Percentiles rank a stretch among this genome's conserved stretches.
Evolutionary conservation across 2,329 filamentous ascomycete genomes (phyloP).

Genomic region (Fusarium sterilihyphosum): DNA sequence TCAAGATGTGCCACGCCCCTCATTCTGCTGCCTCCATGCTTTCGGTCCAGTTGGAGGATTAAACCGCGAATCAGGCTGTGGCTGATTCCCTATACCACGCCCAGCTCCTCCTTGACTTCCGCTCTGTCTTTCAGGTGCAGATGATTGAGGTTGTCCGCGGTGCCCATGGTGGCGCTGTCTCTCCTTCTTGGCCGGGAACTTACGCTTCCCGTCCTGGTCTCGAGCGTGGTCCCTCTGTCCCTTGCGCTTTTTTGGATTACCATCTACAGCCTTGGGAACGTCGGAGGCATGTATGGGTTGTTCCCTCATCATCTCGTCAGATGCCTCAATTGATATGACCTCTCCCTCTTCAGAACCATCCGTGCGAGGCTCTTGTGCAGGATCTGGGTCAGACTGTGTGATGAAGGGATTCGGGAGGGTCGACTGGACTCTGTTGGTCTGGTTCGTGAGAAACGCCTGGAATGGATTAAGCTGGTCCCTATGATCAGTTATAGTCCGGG

Average conservation of each 20-base stretch:
- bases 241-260: background rate
- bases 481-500: background rate
- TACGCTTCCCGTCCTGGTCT: background rate
- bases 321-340: fast-evolving
- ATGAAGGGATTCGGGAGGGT: background rate
- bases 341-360: background rate
- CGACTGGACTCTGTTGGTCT: background rate
- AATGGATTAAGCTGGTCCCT: background rate
- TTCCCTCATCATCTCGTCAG: background rate
- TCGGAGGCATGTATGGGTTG: fast-evolving
- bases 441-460: background rate
- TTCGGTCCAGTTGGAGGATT: too few relatives aligned
- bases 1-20: too few relatives aligned
- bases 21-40: too few relatives aligned
- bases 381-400: too few relatives aligned
- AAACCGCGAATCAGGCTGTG: too few relatives aligned
- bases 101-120: too few relatives aligned
- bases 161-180: background rate
- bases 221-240: too few relatives aligned
- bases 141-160: too few relatives aligned
- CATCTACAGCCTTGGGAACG: fast-evolving
- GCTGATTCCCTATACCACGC: too few relatives aligned
- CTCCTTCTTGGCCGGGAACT: background rate
- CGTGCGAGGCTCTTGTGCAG: background rate
- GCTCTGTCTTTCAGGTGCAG: too few relatives aligned